These are phyloP conservation scores for Neostapfia colusana DNA, from an alignment of 176 grass and related monocot genomes.

Conservation along the genomic window DNA sequence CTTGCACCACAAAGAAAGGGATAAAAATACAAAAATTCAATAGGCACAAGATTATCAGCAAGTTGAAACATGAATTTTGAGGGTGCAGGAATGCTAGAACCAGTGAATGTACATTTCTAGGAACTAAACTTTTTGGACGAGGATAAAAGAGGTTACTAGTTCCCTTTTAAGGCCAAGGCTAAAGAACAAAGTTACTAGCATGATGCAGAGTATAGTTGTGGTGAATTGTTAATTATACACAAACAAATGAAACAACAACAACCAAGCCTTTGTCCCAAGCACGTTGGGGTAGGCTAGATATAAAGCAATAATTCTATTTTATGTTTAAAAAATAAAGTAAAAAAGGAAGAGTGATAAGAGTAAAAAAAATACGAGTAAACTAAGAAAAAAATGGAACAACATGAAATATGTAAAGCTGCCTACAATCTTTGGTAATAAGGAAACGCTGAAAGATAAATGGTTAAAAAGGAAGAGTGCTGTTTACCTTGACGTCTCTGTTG, in stretches of 20 bases:
- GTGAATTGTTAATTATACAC: not conserved
- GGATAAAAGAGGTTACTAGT: not conserved
- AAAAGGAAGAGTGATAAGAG: too few relatives aligned
- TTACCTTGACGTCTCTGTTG: slow-evolving; percentile 88
- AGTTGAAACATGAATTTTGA: not conserved
- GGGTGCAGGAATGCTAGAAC: not conserved
- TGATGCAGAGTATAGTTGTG: slow-evolving; percentile 13
- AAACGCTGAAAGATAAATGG: slow-evolving; percentile 5
- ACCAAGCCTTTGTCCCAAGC: too few relatives aligned
- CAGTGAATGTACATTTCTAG: not conserved
- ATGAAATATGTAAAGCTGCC: not conserved
- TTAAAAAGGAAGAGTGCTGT: not conserved
- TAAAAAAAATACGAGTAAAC: too few relatives aligned
- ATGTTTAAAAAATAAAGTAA: too few relatives aligned
- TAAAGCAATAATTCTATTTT: too few relatives aligned
- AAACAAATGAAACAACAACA: slow-evolving; percentile 6
- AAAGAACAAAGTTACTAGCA: slow-evolving; percentile 15
- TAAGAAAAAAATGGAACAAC: slow-evolving; percentile 7
- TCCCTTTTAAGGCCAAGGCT: not conserved
- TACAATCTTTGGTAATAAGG: not conserved
- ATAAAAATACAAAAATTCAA: not conserved
- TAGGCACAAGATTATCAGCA: not conserved
- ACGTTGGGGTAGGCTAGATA: too few relatives aligned
- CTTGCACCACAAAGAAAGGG: not conserved
- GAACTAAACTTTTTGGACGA: slow-evolving; percentile 18